These are phyloP conservation scores for Corylus heterophylla DNA, from an alignment of 306 rosid genomes.

Conservation along the genomic window DNA sequence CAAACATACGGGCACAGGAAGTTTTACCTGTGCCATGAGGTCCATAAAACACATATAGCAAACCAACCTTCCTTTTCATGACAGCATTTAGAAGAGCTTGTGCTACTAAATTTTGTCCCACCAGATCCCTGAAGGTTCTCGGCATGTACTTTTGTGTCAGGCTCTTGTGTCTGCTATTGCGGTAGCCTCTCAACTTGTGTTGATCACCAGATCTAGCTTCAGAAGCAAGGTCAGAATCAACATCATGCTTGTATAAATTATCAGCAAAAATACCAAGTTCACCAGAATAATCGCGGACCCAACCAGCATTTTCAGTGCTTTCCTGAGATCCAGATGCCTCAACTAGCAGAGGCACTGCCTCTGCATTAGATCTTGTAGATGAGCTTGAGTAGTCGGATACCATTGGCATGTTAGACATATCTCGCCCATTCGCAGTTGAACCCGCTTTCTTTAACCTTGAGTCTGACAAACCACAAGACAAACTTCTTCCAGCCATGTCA, in stretches of 20 bases:
- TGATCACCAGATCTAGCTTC: constrained; percentile 83
- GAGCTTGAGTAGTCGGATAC: constrained; percentile 68
- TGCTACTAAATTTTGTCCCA: constrained; percentile 90
- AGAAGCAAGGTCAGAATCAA: constrained; percentile 88
- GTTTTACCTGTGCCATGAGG: constrained; percentile 99
- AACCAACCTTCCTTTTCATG: constrained; percentile 67
- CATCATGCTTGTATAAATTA: constrained; percentile 74
- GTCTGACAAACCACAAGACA: constrained; percentile 93
- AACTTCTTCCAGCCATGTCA: constrained; percentile 94
- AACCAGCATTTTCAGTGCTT: constrained; percentile 73
- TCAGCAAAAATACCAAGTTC: constrained; percentile 88
- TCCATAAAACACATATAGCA: constrained; percentile 89
- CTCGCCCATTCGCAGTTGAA: constrained; percentile 57
- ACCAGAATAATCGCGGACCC: constrained; percentile 81
- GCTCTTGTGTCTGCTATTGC: constrained; percentile 68
- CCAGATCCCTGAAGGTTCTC: constrained; percentile 76
- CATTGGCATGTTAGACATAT: constrained; percentile 61
- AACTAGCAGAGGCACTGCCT: constrained; percentile 81
- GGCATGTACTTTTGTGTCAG: constrained; percentile 90
- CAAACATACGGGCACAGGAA: constrained; percentile 87
- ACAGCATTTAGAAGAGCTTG: constrained; percentile 99
- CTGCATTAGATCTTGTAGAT: constrained; percentile 66
- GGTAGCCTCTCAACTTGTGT: constrained; percentile 59
- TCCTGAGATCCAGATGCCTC: constrained; percentile 90
- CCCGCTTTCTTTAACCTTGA: constrained; percentile 67